Percentiles rank a stretch among this genome's conserved stretches.
Conservation (phyloP, 768 basidiomycete species). For the Tricholomella constricta region DNA sequence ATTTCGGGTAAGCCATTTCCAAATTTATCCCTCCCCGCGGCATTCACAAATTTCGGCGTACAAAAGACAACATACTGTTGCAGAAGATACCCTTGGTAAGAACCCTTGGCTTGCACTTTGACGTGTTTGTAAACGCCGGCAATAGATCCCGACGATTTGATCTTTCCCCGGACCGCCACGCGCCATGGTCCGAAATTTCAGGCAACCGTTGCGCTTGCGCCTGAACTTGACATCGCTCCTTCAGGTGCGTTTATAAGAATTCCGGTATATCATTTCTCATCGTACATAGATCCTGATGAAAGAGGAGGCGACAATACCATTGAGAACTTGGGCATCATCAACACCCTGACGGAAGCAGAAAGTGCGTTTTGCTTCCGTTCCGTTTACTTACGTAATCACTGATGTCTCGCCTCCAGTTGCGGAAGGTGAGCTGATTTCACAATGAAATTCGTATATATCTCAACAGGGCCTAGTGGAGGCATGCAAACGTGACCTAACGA, state of each 20-base stretch:
- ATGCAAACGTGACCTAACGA: constrained; percentile 57
- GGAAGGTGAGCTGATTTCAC: constrained; percentile 48
- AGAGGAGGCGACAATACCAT: constrained; percentile 70
- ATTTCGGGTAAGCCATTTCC: constrained; percentile 79
- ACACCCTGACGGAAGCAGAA: constrained; percentile 66
- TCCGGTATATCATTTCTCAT: background rate
- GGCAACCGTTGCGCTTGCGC: constrained; percentile 53
- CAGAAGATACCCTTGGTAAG: constrained; percentile 88
- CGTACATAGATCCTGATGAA: constrained; percentile 58
- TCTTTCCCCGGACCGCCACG: constrained; percentile 91
- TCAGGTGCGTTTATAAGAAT: constrained; percentile 34
- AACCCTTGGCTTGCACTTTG: constrained; percentile 19
- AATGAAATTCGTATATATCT: background rate
- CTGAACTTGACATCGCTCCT: constrained; percentile 41
- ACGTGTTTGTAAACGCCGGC: constrained; percentile 7
- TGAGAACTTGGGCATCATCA: constrained; percentile 68
- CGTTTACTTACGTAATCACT: constrained; percentile 22
- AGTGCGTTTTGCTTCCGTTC: constrained; percentile 43
- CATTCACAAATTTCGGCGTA: constrained; percentile 7
- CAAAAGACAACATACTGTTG: constrained; percentile 81
- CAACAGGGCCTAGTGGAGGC: constrained; percentile 56
- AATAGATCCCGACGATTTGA: constrained; percentile 92
- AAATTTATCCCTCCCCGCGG: background rate
- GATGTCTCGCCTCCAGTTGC: constrained; percentile 40
- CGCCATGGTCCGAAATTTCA: constrained; percentile 91